phyloP scores from a whole-genome alignment of 192 early-diverging fungal genomes.

The Dissophora ornata region DNA sequence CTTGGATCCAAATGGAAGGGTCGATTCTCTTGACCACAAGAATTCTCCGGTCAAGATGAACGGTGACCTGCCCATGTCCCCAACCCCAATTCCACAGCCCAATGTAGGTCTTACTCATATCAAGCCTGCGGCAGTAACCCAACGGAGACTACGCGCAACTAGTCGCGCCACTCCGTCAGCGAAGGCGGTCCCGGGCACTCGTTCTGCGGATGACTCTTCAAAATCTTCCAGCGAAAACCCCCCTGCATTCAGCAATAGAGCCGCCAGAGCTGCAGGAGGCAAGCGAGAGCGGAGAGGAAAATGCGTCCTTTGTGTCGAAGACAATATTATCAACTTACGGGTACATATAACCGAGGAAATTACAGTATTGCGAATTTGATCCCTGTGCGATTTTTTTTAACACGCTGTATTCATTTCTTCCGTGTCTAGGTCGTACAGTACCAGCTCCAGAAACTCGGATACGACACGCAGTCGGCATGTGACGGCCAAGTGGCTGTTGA shows the following conservation, averaged over 20 bases:
- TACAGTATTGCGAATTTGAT: too few relatives aligned
- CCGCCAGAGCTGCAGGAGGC: conserved; percentile 29
- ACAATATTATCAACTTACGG: conserved; percentile 69
- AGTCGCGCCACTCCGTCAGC: background rate
- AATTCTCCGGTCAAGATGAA: background rate
- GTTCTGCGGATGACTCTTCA: background rate
- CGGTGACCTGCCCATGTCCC: background rate
- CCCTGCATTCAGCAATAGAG: conserved; percentile 28
- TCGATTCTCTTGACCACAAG: background rate
- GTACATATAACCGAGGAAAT: too few relatives aligned
- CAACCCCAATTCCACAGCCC: background rate
- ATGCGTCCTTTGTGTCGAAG: conserved; percentile 54
- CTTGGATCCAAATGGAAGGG: conserved; percentile 1
- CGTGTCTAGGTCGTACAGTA: conserved; percentile 61
- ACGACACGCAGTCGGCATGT: conserved; percentile 57
- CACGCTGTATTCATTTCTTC: background rate
- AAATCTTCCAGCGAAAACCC: conserved; percentile 15
- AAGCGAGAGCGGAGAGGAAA: conserved; percentile 34
- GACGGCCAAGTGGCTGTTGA: conserved; percentile 71
- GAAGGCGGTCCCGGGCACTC: background rate
- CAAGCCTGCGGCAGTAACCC: background rate
- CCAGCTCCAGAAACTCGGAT: conserved; percentile 65
- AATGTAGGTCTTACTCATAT: too few relatives aligned
- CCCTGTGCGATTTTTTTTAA: too few relatives aligned
- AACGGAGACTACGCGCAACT: background rate